phyloP scores from a whole-genome alignment of 345 rosid genomes.

The Populus tremula region DNA sequence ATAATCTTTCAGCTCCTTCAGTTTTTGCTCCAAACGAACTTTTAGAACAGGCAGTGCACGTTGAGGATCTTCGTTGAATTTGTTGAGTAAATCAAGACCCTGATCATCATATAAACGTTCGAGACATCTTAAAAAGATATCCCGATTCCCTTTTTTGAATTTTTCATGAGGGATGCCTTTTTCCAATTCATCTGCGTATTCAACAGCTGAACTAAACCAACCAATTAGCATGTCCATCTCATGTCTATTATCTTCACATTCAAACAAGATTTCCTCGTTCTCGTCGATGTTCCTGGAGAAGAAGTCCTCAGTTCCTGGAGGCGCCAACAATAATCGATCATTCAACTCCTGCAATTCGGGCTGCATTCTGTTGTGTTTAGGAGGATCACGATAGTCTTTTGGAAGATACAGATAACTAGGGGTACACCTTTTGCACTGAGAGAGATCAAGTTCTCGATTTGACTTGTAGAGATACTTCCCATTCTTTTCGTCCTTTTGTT shows the following conservation, averaged over 20 bases:
- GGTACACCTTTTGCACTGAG: conserved; percentile 3
- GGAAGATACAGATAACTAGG: conserved; percentile 18
- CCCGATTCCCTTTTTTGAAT: background rate
- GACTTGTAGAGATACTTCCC: conserved; percentile 1
- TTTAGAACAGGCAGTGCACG: conserved; percentile 17
- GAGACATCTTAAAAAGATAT: conserved; percentile 11
- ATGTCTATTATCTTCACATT: conserved; percentile 24
- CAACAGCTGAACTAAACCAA: background rate
- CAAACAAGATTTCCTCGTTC: conserved; percentile 3
- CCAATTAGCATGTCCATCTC: conserved; percentile 19
- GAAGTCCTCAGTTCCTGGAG: background rate
- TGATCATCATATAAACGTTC: conserved; percentile 23
- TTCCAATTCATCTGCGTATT: background rate
- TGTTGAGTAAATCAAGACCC: conserved; percentile 17
- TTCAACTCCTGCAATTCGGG: conserved; percentile 21
- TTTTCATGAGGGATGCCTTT: background rate
- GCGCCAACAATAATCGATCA: background rate
- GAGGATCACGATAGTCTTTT: background rate
- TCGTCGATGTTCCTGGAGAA: background rate
- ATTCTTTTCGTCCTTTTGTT: background rate
- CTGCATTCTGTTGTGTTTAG: background rate
- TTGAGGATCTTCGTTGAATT: background rate
- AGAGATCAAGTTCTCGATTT: conserved; percentile 9
- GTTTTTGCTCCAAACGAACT: conserved; percentile 20
- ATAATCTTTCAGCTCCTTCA: background rate